Conservation (phyloP, 192 early-diverging fungal species). For the Rhizophlyctis rosea region DNA sequence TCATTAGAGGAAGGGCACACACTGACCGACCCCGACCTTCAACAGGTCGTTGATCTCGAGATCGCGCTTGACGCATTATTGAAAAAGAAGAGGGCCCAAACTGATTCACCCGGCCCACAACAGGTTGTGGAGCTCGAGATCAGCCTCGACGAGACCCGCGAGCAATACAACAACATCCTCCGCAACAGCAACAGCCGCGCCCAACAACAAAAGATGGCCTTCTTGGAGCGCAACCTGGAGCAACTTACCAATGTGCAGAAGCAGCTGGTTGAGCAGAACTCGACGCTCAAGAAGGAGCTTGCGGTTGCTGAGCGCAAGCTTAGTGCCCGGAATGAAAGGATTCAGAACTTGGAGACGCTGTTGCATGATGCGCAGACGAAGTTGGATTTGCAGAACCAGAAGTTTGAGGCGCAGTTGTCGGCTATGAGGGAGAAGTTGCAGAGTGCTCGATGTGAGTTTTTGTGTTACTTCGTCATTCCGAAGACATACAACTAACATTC, state of each 20-base stretch:
- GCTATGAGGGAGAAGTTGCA: slow-evolving; percentile 75
- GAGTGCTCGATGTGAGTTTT: slow-evolving; percentile 67
- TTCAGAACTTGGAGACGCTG: slow-evolving; percentile 81
- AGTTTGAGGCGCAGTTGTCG: slow-evolving; percentile 80
- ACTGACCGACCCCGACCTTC: background rate
- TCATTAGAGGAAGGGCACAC: background rate
- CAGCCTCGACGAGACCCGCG: slow-evolving; percentile 92
- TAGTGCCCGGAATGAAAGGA: slow-evolving; percentile 87
- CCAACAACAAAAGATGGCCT: slow-evolving; percentile 96
- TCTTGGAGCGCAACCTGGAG: slow-evolving; percentile 95
- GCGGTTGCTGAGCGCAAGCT: slow-evolving; percentile 89
- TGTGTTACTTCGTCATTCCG: slow-evolving; percentile 1
- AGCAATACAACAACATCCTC: slow-evolving; percentile 85
- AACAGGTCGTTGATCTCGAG: slow-evolving; percentile 81
- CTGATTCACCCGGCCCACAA: background rate
- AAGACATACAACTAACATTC: no score
- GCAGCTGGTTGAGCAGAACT: slow-evolving; percentile 94
- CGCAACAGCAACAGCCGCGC: slow-evolving; percentile 78
- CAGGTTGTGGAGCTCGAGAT: slow-evolving; percentile 90
- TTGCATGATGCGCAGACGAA: slow-evolving; percentile 84
- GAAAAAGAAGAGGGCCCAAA: background rate
- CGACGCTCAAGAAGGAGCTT: slow-evolving; percentile 91
- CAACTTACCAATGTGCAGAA: slow-evolving; percentile 95
- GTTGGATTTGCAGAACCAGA: slow-evolving; percentile 63
- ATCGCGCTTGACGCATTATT: slow-evolving; percentile 96